A percentile compares a stretch with the other conserved stretches of the same genome.
Conservation (phyloP, 2,329 filamentous ascomycete species). For the Teratosphaeria pseudoeucalypti region DNA sequence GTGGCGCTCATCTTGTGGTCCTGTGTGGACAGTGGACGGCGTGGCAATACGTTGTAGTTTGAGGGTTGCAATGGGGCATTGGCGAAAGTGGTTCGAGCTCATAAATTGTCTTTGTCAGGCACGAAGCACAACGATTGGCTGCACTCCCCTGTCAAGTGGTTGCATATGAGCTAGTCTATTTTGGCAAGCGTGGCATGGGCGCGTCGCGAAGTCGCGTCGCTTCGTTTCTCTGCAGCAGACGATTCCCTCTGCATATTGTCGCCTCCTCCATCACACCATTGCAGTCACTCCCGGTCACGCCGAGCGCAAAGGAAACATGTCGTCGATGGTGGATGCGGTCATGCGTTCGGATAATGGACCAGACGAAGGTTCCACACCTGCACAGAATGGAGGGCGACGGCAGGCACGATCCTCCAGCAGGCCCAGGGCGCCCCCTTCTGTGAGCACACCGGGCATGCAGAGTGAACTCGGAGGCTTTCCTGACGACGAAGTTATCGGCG, state of each 20-base stretch:
- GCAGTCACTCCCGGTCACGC: no score
- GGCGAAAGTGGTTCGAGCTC: conserved; percentile 5
- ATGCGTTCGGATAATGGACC: conserved; percentile 37
- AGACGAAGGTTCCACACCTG: conserved; percentile 29
- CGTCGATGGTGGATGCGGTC: conserved; percentile 41
- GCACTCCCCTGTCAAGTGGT: background rate
- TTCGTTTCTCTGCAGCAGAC: background rate
- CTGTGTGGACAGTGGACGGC: background rate
- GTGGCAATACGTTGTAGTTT: background rate
- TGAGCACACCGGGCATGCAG: conserved; percentile 39
- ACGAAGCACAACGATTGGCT: background rate
- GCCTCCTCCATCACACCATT: background rate
- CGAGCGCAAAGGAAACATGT: conserved; percentile 29
- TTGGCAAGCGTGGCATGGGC: background rate
- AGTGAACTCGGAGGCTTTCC: conserved; percentile 50
- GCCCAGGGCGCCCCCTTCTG: conserved; percentile 42
- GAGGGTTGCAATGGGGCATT: background rate
- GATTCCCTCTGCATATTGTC: background rate
- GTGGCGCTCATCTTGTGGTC: conserved; percentile 21
- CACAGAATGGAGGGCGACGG: conserved; percentile 19
- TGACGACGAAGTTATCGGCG: conserved; percentile 52
- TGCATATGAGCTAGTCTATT: background rate
- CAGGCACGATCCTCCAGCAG: conserved; percentile 42
- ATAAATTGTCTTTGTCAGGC: conserved; percentile 2
- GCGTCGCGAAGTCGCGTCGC: background rate